phyloP scores from a whole-genome alignment of 352 stramenopile species.

The Globisporangium megalacanthum region DNA sequence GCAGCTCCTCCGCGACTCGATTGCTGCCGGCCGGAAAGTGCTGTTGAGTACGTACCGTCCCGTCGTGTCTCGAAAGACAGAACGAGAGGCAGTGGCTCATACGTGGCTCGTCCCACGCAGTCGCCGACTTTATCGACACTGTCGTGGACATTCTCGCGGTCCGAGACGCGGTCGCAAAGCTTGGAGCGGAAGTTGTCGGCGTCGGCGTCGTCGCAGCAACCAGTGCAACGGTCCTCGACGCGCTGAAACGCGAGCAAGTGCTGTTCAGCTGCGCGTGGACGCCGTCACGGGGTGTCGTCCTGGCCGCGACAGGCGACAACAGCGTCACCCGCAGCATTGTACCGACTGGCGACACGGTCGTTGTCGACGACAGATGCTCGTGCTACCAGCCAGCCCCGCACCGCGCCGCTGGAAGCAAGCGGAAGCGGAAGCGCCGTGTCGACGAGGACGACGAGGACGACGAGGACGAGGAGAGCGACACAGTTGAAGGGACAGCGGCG shows the following conservation, averaged over 20 bases:
- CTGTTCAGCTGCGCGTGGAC: constrained; percentile 45
- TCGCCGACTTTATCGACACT: constrained; percentile 53
- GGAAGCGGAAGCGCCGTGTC: constrained; percentile 9
- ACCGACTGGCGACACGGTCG: background rate
- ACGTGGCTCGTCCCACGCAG: constrained; percentile 5
- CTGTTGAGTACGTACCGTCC: background rate
- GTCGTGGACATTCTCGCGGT: constrained; percentile 37
- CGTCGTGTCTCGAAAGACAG: too few relatives aligned
- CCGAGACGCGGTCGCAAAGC: constrained; percentile 27
- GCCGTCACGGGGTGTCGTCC: constrained; percentile 24
- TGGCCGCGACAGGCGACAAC: constrained; percentile 15
- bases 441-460: background rate
- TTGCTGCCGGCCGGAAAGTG: background rate
- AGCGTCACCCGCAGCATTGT: constrained; percentile 9
- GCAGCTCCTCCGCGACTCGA: background rate
- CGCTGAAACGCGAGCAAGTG: constrained; percentile 33
- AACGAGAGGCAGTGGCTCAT: background rate
- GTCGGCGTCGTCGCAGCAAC: constrained; percentile 42
- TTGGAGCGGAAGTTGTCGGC: constrained; percentile 45
- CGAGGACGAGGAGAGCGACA: constrained; percentile 3
- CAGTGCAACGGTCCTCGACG: constrained; percentile 23
- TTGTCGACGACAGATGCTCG: constrained; percentile 11
- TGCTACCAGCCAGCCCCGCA: constrained; percentile 9
- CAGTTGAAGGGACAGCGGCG: background rate
- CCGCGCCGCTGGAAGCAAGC: background rate